Conservation (phyloP, 192 early-diverging fungal genomes). For the Mortierella antarctica region DNA sequence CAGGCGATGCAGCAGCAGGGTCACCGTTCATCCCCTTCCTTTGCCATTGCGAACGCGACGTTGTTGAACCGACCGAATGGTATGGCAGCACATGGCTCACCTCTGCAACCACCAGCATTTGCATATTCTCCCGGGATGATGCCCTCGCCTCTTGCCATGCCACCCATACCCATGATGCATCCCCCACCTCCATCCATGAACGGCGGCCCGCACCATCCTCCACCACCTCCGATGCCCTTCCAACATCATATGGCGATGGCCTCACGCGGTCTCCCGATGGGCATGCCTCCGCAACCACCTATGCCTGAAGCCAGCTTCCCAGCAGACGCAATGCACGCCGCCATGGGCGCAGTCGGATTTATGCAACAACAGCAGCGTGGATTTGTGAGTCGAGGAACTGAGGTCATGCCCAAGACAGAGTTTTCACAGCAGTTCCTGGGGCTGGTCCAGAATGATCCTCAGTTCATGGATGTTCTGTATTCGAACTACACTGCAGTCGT, state of each 20-base stretch:
- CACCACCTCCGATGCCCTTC: conserved; percentile 22
- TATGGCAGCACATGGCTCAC: conserved; percentile 21
- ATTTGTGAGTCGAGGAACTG: conserved; percentile 18
- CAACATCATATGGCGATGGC: conserved; percentile 14
- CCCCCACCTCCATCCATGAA: conserved; percentile 22
- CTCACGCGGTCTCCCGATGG: conserved; percentile 16
- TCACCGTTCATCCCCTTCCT: conserved; percentile 12
- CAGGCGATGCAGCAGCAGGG: not conserved
- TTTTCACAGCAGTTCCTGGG: conserved; percentile 61
- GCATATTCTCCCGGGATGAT: conserved; percentile 51
- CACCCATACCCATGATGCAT: conserved; percentile 29
- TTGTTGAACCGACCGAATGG: conserved; percentile 32
- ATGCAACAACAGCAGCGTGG: conserved; percentile 47
- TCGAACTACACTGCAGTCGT: conserved; percentile 48
- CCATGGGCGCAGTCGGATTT: conserved; percentile 50
- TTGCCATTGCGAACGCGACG: conserved; percentile 6
- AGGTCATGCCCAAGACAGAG: conserved; percentile 58
- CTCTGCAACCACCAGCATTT: conserved; percentile 30
- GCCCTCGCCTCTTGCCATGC: conserved; percentile 33
- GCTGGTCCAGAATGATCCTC: conserved; percentile 57
- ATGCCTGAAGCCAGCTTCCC: conserved; percentile 28
- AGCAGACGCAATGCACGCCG: conserved; percentile 52
- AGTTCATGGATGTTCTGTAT: conserved; percentile 61
- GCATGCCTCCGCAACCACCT: conserved; percentile 22
- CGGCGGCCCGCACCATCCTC: conserved; percentile 3